phyloP scores from a whole-genome alignment of 352 stramenopile species.

The Globisporangium barbulae region DNA sequence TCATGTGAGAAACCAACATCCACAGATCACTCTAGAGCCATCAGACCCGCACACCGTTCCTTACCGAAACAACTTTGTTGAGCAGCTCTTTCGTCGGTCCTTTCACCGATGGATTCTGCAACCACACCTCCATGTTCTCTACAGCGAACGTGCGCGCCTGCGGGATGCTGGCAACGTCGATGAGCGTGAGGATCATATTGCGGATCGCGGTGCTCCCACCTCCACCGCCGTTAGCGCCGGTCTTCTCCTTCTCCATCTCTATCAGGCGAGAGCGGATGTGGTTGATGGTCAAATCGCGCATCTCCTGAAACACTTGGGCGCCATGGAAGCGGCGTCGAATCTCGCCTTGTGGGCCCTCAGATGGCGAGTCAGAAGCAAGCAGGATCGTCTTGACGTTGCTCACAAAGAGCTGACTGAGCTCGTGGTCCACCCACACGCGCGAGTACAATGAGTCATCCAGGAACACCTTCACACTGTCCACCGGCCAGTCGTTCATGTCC shows the following conservation, averaged over 20 bases:
- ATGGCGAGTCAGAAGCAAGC: slow-evolving; percentile 9
- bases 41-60: background rate
- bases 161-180: slow-evolving; percentile 59
- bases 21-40: background rate
- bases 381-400: slow-evolving; percentile 78
- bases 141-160: slow-evolving; percentile 62
- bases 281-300: slow-evolving; percentile 65
- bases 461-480: slow-evolving; percentile 87
- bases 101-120: slow-evolving; percentile 80
- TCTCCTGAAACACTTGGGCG: slow-evolving; percentile 34
- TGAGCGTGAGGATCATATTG: slow-evolving; percentile 74
- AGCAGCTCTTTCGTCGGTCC: slow-evolving; percentile 69
- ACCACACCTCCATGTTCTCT: slow-evolving; percentile 74
- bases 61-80: slow-evolving; percentile 54
- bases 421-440: slow-evolving; percentile 82
- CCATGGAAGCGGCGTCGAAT: slow-evolving; percentile 49
- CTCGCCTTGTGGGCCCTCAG: slow-evolving; percentile 8
- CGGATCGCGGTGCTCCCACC: slow-evolving; percentile 54
- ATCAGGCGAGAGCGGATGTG: slow-evolving; percentile 57
- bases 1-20: background rate
- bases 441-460: slow-evolving; percentile 79
- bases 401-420: slow-evolving; percentile 75
- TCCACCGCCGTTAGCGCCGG: slow-evolving; percentile 14
- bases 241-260: slow-evolving; percentile 70
- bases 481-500: slow-evolving; percentile 53